Conservation (phyloP, 2,329 filamentous ascomycete species). For the Phialophora chinensis region DNA sequence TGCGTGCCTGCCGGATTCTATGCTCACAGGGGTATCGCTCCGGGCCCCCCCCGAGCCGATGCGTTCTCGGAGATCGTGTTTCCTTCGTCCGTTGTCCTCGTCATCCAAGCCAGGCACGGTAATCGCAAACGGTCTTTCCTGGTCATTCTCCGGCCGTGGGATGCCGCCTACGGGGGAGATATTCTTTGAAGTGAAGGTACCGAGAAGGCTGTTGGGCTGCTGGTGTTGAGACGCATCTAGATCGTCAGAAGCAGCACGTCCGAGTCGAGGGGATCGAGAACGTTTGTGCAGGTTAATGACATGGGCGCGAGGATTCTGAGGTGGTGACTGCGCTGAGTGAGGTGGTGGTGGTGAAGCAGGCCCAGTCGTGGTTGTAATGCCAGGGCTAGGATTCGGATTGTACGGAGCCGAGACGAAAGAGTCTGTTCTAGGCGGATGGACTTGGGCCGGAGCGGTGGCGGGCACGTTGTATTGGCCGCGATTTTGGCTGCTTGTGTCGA, state of each 20-base stretch:
- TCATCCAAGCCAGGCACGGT: conserved; percentile 42
- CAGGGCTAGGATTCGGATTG: conserved; percentile 12
- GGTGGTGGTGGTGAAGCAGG: conserved; percentile 1
- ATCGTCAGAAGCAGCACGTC: conserved; percentile 40
- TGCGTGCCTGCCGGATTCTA: conserved; percentile 15
- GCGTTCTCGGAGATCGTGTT: conserved; percentile 9
- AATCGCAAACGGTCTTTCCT: conserved; percentile 48
- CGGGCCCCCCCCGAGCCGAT: conserved; percentile 2
- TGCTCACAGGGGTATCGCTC: conserved; percentile 28
- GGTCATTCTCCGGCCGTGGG: conserved; percentile 44
- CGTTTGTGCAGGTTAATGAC: conserved; percentile 46
- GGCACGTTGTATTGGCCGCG: conserved; percentile 7
- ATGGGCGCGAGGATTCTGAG: conserved; percentile 34
- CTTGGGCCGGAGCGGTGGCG: conserved; percentile 30
- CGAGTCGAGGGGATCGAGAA: conserved; percentile 46
- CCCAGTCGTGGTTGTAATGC: neutral
- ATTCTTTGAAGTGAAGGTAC: conserved; percentile 45
- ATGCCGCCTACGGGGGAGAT: conserved; percentile 40
- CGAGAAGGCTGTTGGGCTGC: conserved; percentile 37
- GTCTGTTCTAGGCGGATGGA: conserved; percentile 11
- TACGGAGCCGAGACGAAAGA: conserved; percentile 14
- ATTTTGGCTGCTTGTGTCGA: conserved; percentile 28
- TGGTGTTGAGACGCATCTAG: conserved; percentile 25
- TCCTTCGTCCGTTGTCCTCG: conserved; percentile 12
- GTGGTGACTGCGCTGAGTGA: neutral